A percentile compares a stretch with the other conserved stretches of the same genome.
Conservation (phyloP, 2,329 filamentous ascomycete genomes). For the Colletotrichum noveboracense region DNA sequence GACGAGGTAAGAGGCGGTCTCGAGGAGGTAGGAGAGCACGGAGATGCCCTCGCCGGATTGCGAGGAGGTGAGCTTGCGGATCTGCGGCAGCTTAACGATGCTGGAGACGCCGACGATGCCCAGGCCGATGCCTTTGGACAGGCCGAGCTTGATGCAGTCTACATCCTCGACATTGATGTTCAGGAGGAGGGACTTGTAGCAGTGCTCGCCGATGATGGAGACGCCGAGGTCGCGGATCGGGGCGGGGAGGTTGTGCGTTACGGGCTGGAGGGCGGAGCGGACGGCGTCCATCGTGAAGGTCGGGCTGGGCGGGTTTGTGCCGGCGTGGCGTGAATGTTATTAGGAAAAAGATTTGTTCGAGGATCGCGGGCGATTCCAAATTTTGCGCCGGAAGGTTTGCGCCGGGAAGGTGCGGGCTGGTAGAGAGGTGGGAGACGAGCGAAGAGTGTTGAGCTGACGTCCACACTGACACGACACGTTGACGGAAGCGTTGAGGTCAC, state of each 20-base stretch:
- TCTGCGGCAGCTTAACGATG: conserved; percentile 96
- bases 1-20: conserved; percentile 88
- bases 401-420: not conserved
- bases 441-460: conserved; percentile 13
- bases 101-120: conserved; percentile 90
- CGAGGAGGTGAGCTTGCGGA: conserved; percentile 86
- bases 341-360: not conserved
- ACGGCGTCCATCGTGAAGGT: conserved; percentile 61
- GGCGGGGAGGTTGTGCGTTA: conserved; percentile 75
- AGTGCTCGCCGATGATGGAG: conserved; percentile 80
- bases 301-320: not conserved
- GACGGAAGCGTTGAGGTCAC: conserved; percentile 22
- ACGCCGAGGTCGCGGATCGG: conserved; percentile 77
- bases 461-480: conserved; percentile 15
- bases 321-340: not conserved
- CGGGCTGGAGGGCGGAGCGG: conserved; percentile 66
- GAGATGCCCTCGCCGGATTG: conserved; percentile 83
- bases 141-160: conserved; percentile 84
- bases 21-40: conserved; percentile 90
- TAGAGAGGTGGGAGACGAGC: not conserved
- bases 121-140: conserved; percentile 92
- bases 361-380: not conserved
- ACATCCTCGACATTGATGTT: conserved; percentile 80
- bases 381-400: not conserved
- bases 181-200: conserved; percentile 86